Conservation (phyloP, 2,329 filamentous ascomycete species). For the Phoma sp. region DNA sequence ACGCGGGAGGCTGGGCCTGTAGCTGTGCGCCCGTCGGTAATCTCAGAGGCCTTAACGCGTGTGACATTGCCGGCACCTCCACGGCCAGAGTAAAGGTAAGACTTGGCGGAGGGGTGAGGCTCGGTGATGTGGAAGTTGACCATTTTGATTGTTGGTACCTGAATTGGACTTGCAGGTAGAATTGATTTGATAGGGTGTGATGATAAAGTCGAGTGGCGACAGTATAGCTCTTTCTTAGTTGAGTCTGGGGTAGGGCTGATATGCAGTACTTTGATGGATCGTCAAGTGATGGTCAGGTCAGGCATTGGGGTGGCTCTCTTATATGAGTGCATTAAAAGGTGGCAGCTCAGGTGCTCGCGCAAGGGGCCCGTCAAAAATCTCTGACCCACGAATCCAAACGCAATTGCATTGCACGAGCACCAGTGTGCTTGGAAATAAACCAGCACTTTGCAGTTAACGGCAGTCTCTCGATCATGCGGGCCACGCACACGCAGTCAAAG, state of each 20-base stretch:
- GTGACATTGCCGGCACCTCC: slow-evolving; percentile 67
- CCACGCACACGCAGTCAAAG: slow-evolving; percentile 33
- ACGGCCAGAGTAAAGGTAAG: slow-evolving; percentile 61
- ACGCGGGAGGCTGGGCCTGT: slow-evolving; percentile 58
- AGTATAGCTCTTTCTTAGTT: slow-evolving; percentile 5
- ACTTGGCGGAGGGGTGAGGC: slow-evolving; percentile 66
- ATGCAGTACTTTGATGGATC: slow-evolving; percentile 18
- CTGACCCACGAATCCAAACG: slow-evolving; percentile 37
- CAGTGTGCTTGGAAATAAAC: slow-evolving; percentile 27
- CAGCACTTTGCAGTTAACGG: slow-evolving; percentile 54
- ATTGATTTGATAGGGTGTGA: slow-evolving; percentile 16
- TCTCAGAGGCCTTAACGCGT: slow-evolving; percentile 62
- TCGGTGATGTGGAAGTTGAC: slow-evolving; percentile 64
- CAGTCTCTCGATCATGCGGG: slow-evolving; percentile 47
- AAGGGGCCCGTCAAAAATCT: slow-evolving; percentile 33
- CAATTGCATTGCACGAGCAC: slow-evolving; percentile 33
- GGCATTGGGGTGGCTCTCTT: slow-evolving; percentile 6
- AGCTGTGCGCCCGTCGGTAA: slow-evolving; percentile 57
- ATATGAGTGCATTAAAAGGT: slow-evolving; percentile 13
- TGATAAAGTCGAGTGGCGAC: slow-evolving; percentile 23
- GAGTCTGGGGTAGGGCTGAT: slow-evolving; percentile 22
- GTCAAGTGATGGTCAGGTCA: slow-evolving; percentile 11
- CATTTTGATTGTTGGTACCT: slow-evolving; percentile 41
- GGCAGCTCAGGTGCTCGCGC: slow-evolving; percentile 19
- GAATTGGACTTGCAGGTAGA: slow-evolving; percentile 10